phyloP scores from a whole-genome alignment of 1,284 basidiomycete species.

The Omphalotus olearius region DNA sequence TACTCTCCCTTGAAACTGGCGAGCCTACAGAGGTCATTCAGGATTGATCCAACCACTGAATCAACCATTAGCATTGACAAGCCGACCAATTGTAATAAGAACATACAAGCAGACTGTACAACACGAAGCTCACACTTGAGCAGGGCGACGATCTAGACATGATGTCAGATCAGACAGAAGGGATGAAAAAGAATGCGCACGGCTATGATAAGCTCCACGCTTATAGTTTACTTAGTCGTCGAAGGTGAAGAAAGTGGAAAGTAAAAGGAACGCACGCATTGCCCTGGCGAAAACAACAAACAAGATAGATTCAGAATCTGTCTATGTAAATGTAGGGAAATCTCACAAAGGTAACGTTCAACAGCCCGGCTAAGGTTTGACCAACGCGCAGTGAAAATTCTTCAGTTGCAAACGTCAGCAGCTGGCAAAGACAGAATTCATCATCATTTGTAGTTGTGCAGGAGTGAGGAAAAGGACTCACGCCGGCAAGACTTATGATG shows the following conservation, averaged over 20 bases:
- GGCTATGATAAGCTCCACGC: background rate
- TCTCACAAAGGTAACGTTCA: constrained; percentile 81
- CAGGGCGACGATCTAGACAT: constrained; percentile 4
- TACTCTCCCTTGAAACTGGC: background rate
- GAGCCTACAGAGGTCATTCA: constrained; percentile 5
- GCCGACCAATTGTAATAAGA: background rate
- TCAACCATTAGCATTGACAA: background rate
- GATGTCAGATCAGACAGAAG: constrained; percentile 14
- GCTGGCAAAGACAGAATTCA: constrained; percentile 29
- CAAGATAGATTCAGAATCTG: background rate
- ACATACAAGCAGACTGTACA: constrained; percentile 6
- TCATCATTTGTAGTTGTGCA: background rate
- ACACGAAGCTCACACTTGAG: constrained; percentile 8
- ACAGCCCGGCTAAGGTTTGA: constrained; percentile 80
- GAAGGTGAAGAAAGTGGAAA: background rate
- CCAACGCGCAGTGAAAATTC: constrained; percentile 80
- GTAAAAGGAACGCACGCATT: background rate
- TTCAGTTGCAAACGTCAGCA: constrained; percentile 86
- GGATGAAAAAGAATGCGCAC: too few species aligned
- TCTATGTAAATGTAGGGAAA: background rate
- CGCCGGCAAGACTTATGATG: constrained; percentile 74
- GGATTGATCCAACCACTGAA: constrained; percentile 9
- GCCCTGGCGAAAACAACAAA: background rate
- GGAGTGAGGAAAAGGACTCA: constrained; percentile 20
- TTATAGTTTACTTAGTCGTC: background rate